A percentile compares a stretch with the other conserved stretches of the same genome.
Conservation (phyloP, 2,329 filamentous ascomycete genomes). For the Hypoxylon sp. region DNA sequence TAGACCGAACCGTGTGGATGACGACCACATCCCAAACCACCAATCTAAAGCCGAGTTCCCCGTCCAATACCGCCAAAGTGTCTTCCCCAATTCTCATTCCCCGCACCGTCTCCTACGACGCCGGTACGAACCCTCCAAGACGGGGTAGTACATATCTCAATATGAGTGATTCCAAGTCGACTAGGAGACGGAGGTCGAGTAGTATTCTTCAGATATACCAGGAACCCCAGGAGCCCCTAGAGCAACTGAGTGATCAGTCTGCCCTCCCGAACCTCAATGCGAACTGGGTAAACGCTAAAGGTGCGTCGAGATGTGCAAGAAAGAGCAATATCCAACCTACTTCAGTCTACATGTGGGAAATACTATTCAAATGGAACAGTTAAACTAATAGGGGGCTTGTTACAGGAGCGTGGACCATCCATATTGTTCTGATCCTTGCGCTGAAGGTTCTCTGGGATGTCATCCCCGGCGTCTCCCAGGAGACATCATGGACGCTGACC, state of each 20-base stretch:
- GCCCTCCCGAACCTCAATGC: conserved; percentile 95
- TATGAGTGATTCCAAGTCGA: conserved; percentile 69
- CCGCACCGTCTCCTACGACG: conserved; percentile 91
- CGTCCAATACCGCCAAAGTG: conserved; percentile 88
- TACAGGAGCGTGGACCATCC: conserved; percentile 95
- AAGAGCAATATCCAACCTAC: neutral
- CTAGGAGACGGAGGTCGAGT: conserved; percentile 91
- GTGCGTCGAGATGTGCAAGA: conserved; percentile 60
- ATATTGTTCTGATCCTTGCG: conserved; percentile 88
- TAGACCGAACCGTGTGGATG: conserved; percentile 31
- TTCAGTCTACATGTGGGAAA: neutral
- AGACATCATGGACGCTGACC: conserved; percentile 97
- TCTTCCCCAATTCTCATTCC: conserved; percentile 88
- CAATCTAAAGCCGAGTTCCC: conserved; percentile 35
- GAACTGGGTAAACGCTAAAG: conserved; percentile 99
- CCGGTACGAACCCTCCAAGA: conserved; percentile 74
- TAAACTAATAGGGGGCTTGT: conserved; percentile 26
- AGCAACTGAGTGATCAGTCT: conserved; percentile 97
- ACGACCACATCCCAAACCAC: conserved; percentile 32
- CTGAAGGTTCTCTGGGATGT: conserved; percentile 98
- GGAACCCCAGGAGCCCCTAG: conserved; percentile 93
- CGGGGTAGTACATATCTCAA: conserved; percentile 67
- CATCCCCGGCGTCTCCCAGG: conserved; percentile 93
- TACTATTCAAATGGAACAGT: conserved; percentile 4
- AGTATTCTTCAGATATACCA: conserved; percentile 93